Evolutionary conservation across 2,329 filamentous ascomycete genomes (phyloP).

Genomic region (Penicillium carneum): DNA sequence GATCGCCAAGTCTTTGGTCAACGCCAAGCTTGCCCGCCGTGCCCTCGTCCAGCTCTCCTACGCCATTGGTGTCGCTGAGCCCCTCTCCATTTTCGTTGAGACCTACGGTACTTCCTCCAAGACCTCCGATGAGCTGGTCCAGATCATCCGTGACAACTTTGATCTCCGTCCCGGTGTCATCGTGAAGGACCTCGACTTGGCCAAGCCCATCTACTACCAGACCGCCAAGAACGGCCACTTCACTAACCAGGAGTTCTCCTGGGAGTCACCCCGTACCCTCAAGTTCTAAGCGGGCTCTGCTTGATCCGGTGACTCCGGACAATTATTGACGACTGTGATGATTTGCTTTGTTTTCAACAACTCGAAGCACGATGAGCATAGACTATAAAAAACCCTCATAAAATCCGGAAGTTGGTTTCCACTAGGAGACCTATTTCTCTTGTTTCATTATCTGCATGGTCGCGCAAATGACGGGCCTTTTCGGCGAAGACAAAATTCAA

Average conservation of each 20-base stretch:
- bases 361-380: constrained; percentile 55
- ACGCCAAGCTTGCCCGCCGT: constrained; percentile 86
- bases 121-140: constrained; percentile 88
- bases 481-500: constrained; percentile 56
- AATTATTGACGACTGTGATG: constrained; percentile 54
- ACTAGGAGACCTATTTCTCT: constrained; percentile 35
- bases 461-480: constrained; percentile 44
- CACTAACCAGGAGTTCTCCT: constrained; percentile 95
- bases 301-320: constrained; percentile 32
- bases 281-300: constrained; percentile 72
- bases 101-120: constrained; percentile 93
- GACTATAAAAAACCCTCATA: constrained; percentile 41
- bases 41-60: constrained; percentile 97
- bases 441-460: constrained; percentile 52
- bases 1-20: constrained; percentile 98
- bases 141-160: constrained; percentile 95
- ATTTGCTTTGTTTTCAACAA: constrained; percentile 61
- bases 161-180: constrained; percentile 98
- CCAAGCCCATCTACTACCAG: constrained; percentile 95
- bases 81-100: constrained; percentile 96
- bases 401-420: constrained; percentile 28
- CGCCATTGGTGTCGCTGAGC: constrained; percentile 98
- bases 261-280: constrained; percentile 97
- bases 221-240: constrained; percentile 99
- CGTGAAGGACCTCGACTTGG: constrained; percentile 93